Base-by-base conservation (phyloP, 2,329 filamentous ascomycete species). In the Aschersonia sp. region DNA sequence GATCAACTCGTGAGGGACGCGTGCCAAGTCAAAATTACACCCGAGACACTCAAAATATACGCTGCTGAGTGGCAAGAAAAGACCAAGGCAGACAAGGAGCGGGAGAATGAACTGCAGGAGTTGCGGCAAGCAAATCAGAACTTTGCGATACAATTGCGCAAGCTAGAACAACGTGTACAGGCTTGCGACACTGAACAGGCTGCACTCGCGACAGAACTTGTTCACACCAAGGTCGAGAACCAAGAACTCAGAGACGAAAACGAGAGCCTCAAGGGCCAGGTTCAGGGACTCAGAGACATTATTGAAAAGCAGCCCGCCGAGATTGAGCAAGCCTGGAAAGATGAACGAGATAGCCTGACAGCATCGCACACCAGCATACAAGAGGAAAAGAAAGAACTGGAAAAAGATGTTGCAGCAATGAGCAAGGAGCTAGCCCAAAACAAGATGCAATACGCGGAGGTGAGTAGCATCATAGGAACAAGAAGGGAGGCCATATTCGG, bases 371-470 rank as follows among this genome's bases (percentile, higher is more conserved):
- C 85, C 52, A 88, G 94, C 58, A 89, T 97, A 5, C 89, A 97
- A 59, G 89, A 94, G 56, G 88, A 95, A 68, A 98, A 97, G 59
- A 76, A 85, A 51, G 78, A 75, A 50, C 69, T 98, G 55, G 89
- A 96, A 65, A 91, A 94, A 61, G 86, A 92, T 59, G 77, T 95
- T 75, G 75, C 79, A 4, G 89, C 96, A 56, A 85, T 97, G 71
- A 92, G 97, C 71, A 85, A 89, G 65, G 82, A 89, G 63, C 71
- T 98, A 54, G 91, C 98, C 53, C 80, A 84, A 61, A 92, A 89
- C 1, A 98, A 98, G 75, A 85, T 98, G 85, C 79, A 80, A 59
- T 89, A 89, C 70, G 92, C 92, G 48, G 88, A 96, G 82, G 91
- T 95, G 74, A 72, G 82, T 46, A 20, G n/a, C 31, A 29, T 9